These are phyloP conservation scores for Avena eriantha DNA, from an alignment of 176 grass and related monocot species.

Conservation along the genomic window DNA sequence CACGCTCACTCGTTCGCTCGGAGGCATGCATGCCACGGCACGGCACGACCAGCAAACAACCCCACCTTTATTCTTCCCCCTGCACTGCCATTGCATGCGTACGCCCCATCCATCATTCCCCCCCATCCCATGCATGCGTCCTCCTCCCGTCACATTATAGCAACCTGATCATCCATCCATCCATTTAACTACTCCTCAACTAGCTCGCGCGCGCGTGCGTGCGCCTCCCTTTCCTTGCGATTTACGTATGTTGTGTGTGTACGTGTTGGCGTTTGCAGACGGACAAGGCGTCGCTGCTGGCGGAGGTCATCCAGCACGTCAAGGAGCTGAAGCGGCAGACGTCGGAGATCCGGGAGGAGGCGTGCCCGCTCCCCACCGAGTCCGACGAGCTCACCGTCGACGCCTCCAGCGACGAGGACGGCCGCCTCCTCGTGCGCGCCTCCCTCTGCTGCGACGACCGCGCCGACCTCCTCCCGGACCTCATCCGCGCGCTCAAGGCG, in stretches of 20 bases:
- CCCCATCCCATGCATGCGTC: slow-evolving; percentile 21
- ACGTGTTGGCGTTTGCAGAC: slow-evolving; percentile 49
- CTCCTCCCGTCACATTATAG: slow-evolving; percentile 32
- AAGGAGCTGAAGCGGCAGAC: slow-evolving; percentile 98
- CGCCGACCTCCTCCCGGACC: slow-evolving; percentile 89
- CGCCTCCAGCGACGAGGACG: slow-evolving; percentile 81
- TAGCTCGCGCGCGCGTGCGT: neutral
- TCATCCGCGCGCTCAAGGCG: slow-evolving; percentile 86
- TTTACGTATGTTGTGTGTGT: slow-evolving; percentile 19
- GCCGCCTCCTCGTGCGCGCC: slow-evolving; percentile 70
- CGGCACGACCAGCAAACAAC: neutral
- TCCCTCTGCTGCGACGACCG: slow-evolving; percentile 98
- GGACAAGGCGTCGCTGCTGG: slow-evolving; percentile 96
- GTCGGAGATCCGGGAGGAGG: slow-evolving; percentile 81
- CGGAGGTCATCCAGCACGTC: slow-evolving; percentile 97
- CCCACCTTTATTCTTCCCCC: slow-evolving; percentile 25
- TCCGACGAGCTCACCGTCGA: slow-evolving; percentile 92
- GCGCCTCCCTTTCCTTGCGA: slow-evolving; percentile 30
- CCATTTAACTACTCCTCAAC: slow-evolving; percentile 25
- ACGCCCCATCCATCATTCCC: slow-evolving; percentile 53
- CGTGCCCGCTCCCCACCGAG: slow-evolving; percentile 81
- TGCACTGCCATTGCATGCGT: slow-evolving; percentile 57
- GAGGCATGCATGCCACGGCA: slow-evolving; percentile 53
- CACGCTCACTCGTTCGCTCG: slow-evolving; percentile 41
- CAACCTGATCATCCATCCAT: neutral